Conservation (phyloP, 805 yeast genomes). For the Ogataea haglerorum region DNA sequence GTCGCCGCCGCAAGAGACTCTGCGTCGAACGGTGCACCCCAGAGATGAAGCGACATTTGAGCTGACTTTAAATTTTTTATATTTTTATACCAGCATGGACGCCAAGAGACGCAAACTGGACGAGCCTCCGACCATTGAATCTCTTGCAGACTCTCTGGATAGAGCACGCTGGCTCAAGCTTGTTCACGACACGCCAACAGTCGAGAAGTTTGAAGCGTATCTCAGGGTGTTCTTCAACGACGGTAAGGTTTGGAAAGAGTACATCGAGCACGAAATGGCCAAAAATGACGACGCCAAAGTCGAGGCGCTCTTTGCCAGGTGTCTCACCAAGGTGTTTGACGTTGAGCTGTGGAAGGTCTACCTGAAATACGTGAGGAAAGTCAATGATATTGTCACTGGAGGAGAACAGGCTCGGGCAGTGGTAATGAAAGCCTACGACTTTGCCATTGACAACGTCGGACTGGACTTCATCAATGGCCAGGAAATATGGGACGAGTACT, state of each 20-base stretch:
- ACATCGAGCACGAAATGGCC: slow-evolving; percentile 60
- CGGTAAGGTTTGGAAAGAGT: slow-evolving; percentile 71
- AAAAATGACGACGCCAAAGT: slow-evolving; percentile 63
- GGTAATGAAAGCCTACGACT: slow-evolving; percentile 78
- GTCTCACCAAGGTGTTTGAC: slow-evolving; percentile 59
- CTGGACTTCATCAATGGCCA: slow-evolving; percentile 64
- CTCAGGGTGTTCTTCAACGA: slow-evolving; percentile 64
- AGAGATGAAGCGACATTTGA: slow-evolving; percentile 36
- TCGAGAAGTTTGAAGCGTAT: slow-evolving; percentile 56
- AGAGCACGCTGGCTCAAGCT: slow-evolving; percentile 55
- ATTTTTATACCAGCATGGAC: not conserved
- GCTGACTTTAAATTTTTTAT: slow-evolving; percentile 5
- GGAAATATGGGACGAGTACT: slow-evolving; percentile 74
- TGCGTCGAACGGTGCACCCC: slow-evolving; percentile 59
- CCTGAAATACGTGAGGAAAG: slow-evolving; percentile 70
- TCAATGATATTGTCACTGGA: slow-evolving; percentile 68
- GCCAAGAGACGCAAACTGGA: slow-evolving; percentile 40
- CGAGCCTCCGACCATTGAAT: slow-evolving; percentile 43
- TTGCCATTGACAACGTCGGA: slow-evolving; percentile 77
- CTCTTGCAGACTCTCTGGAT: slow-evolving; percentile 33
- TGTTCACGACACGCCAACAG: slow-evolving; percentile 48
- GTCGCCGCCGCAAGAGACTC: slow-evolving; percentile 48
- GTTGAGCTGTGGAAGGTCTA: slow-evolving; percentile 75
- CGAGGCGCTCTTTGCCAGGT: slow-evolving; percentile 61
- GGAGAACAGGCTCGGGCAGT: slow-evolving; percentile 75